phyloP scores from a whole-genome alignment of 352 stramenopile species.

The Nothophytophthora sp. region DNA sequence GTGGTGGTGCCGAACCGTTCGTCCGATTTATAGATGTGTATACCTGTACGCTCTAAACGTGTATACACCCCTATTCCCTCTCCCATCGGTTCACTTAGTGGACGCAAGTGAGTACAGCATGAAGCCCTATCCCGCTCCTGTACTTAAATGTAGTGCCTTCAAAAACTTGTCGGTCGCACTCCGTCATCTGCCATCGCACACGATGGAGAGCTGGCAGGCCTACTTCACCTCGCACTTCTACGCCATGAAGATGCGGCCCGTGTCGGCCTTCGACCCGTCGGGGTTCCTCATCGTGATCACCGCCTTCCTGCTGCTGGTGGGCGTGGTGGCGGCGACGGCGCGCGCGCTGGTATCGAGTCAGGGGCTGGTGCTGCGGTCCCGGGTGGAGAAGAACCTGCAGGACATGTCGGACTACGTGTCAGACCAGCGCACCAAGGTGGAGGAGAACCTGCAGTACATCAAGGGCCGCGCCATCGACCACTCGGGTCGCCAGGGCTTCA shows the following conservation, averaged over 20 bases:
- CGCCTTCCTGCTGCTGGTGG: constrained; percentile 64
- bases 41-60: no score
- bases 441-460: constrained; percentile 74
- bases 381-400: constrained; percentile 74
- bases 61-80: no score
- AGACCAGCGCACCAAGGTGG: constrained; percentile 61
- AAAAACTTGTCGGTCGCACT: no score
- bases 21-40: no score
- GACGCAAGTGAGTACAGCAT: no score
- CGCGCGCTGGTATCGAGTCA: constrained; percentile 42
- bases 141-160: no score
- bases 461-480: constrained; percentile 74
- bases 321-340: constrained; percentile 52
- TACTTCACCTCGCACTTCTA: constrained; percentile 88
- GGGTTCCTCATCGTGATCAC: constrained; percentile 85
- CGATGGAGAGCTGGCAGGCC: constrained; percentile 68
- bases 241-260: constrained; percentile 77
- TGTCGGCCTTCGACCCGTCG: constrained; percentile 85
- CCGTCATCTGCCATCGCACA: neutral
- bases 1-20: no score
- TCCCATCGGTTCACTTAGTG: no score
- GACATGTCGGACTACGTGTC: constrained; percentile 79
- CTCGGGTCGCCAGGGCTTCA: constrained; percentile 78
- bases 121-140: no score
- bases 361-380: constrained; percentile 48